Evolutionary conservation across 805 yeast genomes (phyloP).

Genomic region (Sugiyamaella qingdaonensis): DNA sequence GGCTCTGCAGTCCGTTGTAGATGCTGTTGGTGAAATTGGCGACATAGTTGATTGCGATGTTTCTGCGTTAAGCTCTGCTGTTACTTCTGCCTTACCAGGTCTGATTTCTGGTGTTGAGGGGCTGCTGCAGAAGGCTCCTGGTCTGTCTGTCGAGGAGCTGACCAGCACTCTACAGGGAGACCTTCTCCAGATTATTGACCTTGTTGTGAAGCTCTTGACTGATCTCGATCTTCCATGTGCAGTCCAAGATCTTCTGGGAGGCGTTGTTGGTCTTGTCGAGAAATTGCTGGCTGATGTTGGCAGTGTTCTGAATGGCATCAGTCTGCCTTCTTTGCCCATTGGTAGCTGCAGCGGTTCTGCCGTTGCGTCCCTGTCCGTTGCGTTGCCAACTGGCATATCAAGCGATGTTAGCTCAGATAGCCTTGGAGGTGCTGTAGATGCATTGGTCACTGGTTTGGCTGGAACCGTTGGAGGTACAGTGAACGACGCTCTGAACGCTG

Average conservation of each 20-base stretch:
- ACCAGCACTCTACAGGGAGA: constrained; percentile 6
- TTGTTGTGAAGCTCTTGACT: constrained; percentile 3
- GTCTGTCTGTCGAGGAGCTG: constrained; percentile 3
- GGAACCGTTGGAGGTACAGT: background rate
- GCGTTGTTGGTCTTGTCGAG: background rate
- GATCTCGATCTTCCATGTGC: constrained; percentile 6
- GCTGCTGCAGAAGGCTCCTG: constrained; percentile 4
- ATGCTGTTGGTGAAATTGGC: constrained; percentile 1
- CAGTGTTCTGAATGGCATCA: background rate
- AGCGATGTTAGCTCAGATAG: background rate
- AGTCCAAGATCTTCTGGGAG: background rate
- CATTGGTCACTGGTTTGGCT: background rate
- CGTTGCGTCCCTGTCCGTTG: background rate
- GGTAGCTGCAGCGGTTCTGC: background rate
- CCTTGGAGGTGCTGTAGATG: background rate
- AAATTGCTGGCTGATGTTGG: background rate
- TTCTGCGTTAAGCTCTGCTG: background rate
- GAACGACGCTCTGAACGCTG: background rate
- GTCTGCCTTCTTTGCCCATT: constrained; percentile 1
- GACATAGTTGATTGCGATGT: constrained; percentile 6
- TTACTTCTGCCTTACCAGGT: background rate
- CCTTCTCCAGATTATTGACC: constrained; percentile 2
- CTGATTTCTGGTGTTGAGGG: constrained; percentile 3
- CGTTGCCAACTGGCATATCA: background rate
- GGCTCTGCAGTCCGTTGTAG: background rate